Conservation (phyloP, 2,329 filamentous ascomycete genomes). For the Penicillium palitans region DNA sequence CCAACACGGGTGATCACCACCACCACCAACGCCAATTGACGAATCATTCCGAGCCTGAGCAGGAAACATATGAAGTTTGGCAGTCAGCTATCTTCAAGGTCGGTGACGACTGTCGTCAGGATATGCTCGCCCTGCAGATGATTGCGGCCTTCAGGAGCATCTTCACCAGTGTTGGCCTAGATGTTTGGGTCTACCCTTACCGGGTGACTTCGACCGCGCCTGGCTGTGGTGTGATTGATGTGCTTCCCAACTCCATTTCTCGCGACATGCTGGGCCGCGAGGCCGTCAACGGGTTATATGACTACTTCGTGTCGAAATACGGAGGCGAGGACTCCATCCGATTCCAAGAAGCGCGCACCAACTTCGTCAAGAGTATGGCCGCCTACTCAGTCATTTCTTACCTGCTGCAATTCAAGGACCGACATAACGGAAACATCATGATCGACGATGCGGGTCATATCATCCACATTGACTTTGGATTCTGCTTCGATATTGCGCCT, state of each 20-base stretch:
- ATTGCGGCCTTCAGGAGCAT: conserved; percentile 97
- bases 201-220: conserved; percentile 96
- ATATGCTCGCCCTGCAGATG: conserved; percentile 95
- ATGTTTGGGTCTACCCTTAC: conserved; percentile 96
- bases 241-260: conserved; percentile 95
- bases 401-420: conserved; percentile 96
- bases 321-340: conserved; percentile 92
- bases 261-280: conserved; percentile 98
- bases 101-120: conserved; percentile 95
- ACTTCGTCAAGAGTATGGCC: conserved; percentile 99
- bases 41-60: conserved; percentile 27
- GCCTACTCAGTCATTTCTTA: conserved; percentile 97
- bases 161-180: conserved; percentile 89
- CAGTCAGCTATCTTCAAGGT: conserved; percentile 99
- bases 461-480: conserved; percentile 97
- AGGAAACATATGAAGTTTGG: conserved; percentile 85
- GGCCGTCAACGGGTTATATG: conserved; percentile 95
- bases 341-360: conserved; percentile 92
- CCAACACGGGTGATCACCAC: conserved; percentile 24
- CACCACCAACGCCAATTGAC: conserved; percentile 28
- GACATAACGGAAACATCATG: conserved; percentile 99
- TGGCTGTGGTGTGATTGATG: conserved; percentile 96
- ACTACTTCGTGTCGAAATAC: conserved; percentile 97
- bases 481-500: conserved; percentile 98
- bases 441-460: conserved; percentile 96